Percentiles rank a stretch among this genome's conserved stretches.
Evolutionary conservation across 2,329 filamentous ascomycete species (phyloP).

Genomic region (Talaromyces sp.): DNA sequence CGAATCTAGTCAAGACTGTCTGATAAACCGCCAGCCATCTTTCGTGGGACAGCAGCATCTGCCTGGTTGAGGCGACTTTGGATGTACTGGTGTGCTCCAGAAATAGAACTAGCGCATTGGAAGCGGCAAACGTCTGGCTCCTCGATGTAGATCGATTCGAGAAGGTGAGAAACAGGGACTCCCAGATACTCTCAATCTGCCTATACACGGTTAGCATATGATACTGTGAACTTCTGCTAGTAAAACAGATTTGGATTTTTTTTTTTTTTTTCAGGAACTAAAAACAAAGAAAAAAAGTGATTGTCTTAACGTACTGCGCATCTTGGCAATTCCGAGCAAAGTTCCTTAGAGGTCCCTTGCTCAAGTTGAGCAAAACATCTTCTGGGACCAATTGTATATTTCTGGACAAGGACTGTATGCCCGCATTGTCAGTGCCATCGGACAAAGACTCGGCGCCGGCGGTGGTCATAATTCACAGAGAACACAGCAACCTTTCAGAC

Average conservation of each 20-base stretch:
- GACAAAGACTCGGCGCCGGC: slow-evolving; percentile 13
- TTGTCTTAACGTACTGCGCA: slow-evolving; percentile 22
- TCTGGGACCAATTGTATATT: slow-evolving; percentile 30
- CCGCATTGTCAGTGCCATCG: slow-evolving; percentile 11
- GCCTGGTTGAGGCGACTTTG: slow-evolving; percentile 21
- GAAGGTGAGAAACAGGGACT: slow-evolving; percentile 36
- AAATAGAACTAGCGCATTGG: slow-evolving; percentile 41
- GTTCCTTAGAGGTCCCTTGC: slow-evolving; percentile 30
- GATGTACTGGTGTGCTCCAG: slow-evolving; percentile 33
- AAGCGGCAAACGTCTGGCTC: slow-evolving; percentile 36
- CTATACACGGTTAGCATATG: slow-evolving; percentile 15
- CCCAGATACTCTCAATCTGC: slow-evolving; percentile 31
- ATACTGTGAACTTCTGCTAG: neutral
- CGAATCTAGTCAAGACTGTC: slow-evolving; percentile 34
- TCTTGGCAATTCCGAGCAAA: slow-evolving; percentile 26
- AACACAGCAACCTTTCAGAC: neutral
- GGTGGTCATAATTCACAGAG: slow-evolving; percentile 16
- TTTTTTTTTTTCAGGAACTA: neutral
- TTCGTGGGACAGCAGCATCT: slow-evolving; percentile 26
- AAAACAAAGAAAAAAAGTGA: neutral
- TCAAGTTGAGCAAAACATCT: slow-evolving; percentile 26
- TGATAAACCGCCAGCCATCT: slow-evolving; percentile 38
- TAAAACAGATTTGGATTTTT: neutral
- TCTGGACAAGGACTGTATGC: slow-evolving; percentile 20
- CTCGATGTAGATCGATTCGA: slow-evolving; percentile 30